Evolutionary conservation across 106 monocot genomes (phyloP).

Genomic region (Dioscorea zingiberensis): DNA sequence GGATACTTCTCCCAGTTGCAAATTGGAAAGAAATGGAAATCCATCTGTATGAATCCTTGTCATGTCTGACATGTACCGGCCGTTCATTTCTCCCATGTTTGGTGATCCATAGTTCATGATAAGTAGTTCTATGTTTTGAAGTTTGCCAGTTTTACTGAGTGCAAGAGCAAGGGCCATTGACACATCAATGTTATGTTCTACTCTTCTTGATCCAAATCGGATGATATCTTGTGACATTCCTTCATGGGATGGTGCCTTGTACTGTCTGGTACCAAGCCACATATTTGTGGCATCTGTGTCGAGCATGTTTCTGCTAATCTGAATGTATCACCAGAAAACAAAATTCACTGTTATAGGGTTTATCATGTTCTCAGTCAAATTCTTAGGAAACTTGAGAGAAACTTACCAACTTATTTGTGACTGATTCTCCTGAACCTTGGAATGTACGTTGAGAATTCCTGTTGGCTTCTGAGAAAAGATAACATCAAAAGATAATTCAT

Average conservation of each 20-base stretch:
- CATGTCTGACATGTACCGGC: neutral
- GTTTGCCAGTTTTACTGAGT: constrained; percentile 47
- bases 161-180: constrained; percentile 71
- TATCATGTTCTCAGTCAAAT: neutral
- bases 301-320: constrained; percentile 20
- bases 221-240: constrained; percentile 37
- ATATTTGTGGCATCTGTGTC: constrained; percentile 7
- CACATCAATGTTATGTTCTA: constrained; percentile 27
- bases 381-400: neutral
- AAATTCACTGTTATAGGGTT: too few species aligned
- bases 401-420: constrained; percentile 40
- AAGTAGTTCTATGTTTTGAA: constrained; percentile 44
- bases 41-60: constrained; percentile 7
- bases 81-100: constrained; percentile 14
- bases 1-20: constrained; percentile 48
- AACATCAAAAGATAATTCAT: neutral
- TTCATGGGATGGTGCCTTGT: constrained; percentile 19
- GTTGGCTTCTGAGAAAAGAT: constrained; percentile 23
- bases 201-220: constrained; percentile 23
- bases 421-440: constrained; percentile 23
- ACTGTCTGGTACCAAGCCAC: constrained; percentile 9
- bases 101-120: constrained; percentile 30
- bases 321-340: neutral
- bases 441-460: constrained; percentile 22
- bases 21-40: constrained; percentile 21